phyloP scores from a whole-genome alignment of 1,284 basidiomycete genomes.

The Agaricales sp. region DNA sequence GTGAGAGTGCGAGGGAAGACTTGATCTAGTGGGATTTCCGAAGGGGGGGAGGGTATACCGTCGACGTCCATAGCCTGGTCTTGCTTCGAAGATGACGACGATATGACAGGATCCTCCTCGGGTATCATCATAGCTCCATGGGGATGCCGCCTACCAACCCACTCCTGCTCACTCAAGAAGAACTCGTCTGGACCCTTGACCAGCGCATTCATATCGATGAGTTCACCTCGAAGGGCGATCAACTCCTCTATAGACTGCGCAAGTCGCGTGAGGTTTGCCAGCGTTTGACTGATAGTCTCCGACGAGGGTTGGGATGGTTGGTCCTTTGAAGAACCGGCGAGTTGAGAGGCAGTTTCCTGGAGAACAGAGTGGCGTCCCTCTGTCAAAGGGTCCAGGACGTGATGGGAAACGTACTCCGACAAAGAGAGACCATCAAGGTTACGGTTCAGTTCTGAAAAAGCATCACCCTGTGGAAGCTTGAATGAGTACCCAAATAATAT shows the following conservation, averaged over 20 bases:
- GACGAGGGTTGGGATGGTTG: neutral
- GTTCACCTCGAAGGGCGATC: conserved; percentile 30
- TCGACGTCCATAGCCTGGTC: neutral
- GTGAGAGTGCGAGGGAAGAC: conserved; percentile 3
- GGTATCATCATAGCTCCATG: neutral
- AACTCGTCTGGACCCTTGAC: conserved; percentile 54
- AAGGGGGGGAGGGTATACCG: conserved; percentile 11
- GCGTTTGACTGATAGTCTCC: conserved; percentile 24
- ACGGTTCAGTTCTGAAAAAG: conserved; percentile 6
- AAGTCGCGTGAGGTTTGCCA: conserved; percentile 32
- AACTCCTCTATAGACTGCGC: conserved; percentile 30
- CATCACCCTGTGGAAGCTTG: neutral
- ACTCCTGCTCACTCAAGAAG: conserved; percentile 50
- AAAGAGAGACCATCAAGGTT: conserved; percentile 35
- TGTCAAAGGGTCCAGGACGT: conserved; percentile 53
- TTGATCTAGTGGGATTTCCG: neutral
- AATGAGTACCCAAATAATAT: conserved; percentile 1
- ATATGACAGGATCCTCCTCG: neutral
- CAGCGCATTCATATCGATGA: conserved; percentile 59
- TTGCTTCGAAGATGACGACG: neutral
- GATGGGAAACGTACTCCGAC: conserved; percentile 43
- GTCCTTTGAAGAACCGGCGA: conserved; percentile 9
- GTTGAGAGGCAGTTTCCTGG: conserved; percentile 16
- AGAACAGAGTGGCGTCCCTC: conserved; percentile 37
- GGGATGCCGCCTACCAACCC: conserved; percentile 36